phyloP scores from a whole-genome alignment of 1,139 yeast genomes.

The Pichia sp. region DNA sequence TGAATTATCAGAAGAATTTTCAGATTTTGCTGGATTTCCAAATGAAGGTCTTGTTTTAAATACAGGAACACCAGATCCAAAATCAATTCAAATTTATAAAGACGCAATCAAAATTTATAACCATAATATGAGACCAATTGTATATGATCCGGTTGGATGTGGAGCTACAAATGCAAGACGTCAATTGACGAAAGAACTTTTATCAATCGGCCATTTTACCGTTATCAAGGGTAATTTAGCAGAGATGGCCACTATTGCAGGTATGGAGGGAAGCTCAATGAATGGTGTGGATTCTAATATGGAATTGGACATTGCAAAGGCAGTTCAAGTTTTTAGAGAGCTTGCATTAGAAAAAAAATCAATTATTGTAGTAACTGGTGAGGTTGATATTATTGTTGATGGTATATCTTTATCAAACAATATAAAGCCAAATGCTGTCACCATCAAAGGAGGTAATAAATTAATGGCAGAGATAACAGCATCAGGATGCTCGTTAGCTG shows the following conservation, averaged over 20 bases:
- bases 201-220: conserved; percentile 54
- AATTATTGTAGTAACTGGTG: conserved; percentile 71
- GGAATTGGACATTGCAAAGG: conserved; percentile 26
- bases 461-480: conserved; percentile 79
- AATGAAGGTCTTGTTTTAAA: conserved; percentile 58
- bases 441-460: conserved; percentile 54
- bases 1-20: conserved; percentile 64
- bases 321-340: conserved; percentile 37
- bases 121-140: conserved; percentile 49
- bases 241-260: conserved; percentile 56
- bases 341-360: conserved; percentile 53
- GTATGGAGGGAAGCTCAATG: conserved; percentile 49
- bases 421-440: conserved; percentile 23
- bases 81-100: conserved; percentile 37
- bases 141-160: conserved; percentile 89
- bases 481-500: conserved; percentile 81
- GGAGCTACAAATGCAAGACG: conserved; percentile 70
- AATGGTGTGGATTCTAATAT: conserved; percentile 66
- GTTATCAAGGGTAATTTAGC: conserved; percentile 86
- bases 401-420: conserved; percentile 30
- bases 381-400: conserved; percentile 42
- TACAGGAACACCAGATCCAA: conserved; percentile 58
- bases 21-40: conserved; percentile 54
- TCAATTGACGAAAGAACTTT: conserved; percentile 40
- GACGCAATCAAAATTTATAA: conserved; percentile 59